Conservation (phyloP, 371 early-diverging fungal genomes). For the Lichtheimia ornata region DNA sequence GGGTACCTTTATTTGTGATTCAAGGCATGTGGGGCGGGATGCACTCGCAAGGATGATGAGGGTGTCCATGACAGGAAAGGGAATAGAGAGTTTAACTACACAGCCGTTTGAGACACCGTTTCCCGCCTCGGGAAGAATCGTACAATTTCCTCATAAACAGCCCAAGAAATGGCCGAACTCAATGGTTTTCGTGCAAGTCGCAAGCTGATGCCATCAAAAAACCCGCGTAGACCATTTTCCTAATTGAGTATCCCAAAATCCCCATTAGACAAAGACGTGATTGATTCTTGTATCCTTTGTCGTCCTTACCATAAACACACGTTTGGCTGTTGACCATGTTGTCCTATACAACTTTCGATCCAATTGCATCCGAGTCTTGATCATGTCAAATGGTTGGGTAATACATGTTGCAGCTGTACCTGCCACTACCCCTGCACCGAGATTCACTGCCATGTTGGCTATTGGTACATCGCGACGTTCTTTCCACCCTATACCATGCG, state of each 20-base stretch:
- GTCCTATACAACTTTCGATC: conserved; percentile 75
- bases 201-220: conserved; percentile 86
- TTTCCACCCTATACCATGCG: conserved; percentile 10
- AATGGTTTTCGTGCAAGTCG: conserved; percentile 85
- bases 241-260: conserved; percentile 10
- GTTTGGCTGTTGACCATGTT: conserved; percentile 59
- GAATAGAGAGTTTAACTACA: background rate
- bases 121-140: conserved; percentile 27
- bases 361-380: conserved; percentile 92
- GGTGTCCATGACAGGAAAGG: background rate
- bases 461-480: conserved; percentile 15
- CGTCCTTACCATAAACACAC: conserved; percentile 61
- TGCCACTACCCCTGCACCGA: conserved; percentile 61
- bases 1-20: background rate
- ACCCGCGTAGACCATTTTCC: conserved; percentile 76
- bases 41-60: conserved; percentile 1
- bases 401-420: conserved; percentile 78
- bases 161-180: conserved; percentile 92
- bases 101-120: conserved; percentile 7
- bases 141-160: conserved; percentile 86
- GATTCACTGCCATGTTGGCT: conserved; percentile 43
- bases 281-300: background rate
- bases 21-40: conserved; percentile 1
- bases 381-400: conserved; percentile 94
- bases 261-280: conserved; percentile 3